These are phyloP conservation scores for Telfairia occidentalis DNA, from an alignment of 331 rosid species.

Conservation along the genomic window DNA sequence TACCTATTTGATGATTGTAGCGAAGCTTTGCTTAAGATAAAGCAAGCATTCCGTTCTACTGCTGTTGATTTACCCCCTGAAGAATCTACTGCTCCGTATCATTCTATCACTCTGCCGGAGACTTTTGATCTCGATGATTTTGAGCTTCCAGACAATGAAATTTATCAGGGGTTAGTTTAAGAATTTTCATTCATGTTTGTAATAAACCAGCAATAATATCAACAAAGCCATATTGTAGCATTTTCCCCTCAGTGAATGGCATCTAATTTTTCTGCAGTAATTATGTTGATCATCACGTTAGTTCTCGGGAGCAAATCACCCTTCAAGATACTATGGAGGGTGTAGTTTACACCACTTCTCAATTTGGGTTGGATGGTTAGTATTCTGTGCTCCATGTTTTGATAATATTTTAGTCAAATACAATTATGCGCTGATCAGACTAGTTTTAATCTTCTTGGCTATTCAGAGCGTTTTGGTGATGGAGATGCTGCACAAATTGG, in stretches of 20 bases:
- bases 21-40: constrained; percentile 97
- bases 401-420: constrained; percentile 3
- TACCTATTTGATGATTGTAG: constrained; percentile 99
- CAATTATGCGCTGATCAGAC: not conserved
- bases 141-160: constrained; percentile 93
- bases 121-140: constrained; percentile 99
- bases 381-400: constrained; percentile 14
- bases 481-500: constrained; percentile 99
- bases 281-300: constrained; percentile 90
- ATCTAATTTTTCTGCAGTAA: constrained; percentile 49
- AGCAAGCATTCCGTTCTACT: constrained; percentile 97
- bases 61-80: constrained; percentile 99
- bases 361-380: constrained; percentile 97
- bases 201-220: not conserved
- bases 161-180: constrained; percentile 71
- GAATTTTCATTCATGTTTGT: not conserved
- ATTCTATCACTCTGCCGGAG: constrained; percentile 95
- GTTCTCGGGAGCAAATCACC: constrained; percentile 91
- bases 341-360: constrained; percentile 78
- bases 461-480: constrained; percentile 94
- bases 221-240: not conserved
- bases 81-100: constrained; percentile 99
- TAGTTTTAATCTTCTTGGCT: constrained; percentile 13
- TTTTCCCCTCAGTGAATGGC: constrained; percentile 16
- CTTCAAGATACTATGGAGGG: constrained; percentile 93